Evolutionary conservation across 2,329 filamentous ascomycete species (phyloP), one percentile per base, ranked within the genome.

Genomic region (Microdochium paspali): DNA sequence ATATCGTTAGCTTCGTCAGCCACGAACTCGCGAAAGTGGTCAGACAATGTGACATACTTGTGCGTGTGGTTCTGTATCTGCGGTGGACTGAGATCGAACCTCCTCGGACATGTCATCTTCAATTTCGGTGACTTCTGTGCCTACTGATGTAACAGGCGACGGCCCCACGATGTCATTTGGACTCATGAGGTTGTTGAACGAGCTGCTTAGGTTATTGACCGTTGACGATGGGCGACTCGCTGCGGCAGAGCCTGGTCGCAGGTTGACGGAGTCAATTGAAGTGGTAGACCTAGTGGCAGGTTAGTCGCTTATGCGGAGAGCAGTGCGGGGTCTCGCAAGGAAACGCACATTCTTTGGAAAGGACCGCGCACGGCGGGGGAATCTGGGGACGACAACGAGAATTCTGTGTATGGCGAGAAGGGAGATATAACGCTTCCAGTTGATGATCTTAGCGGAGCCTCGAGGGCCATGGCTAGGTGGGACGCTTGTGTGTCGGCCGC

Each of bases 111-210:
- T 76, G 53, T 90, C 85, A 53, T 91, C 87, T 52, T 93, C 88
- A 47, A 93, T 90, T 61, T 93, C 88, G 10, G 88, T 91, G 32
- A 79, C 83, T 58, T 85, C 85, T 23, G 88, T 93, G 50, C 87
- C 86, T 61, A 87, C 90, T 32, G 88, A 93, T 45, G 89, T 90
- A 23, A 91, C 87, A 7, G 88, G 87, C 18, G 87, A 91, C 10
- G 87, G 87, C 35, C 88, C 87, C 46, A 90, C 84, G 54, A 84
- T 78, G 56, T 85, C 82, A 60, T 76, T 83, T 51, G 84, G 74
- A 66, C 80, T 76, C 64, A 79, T 67, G 28, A 80, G 56, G 61
- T 78, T 65, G 35, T 40, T 18, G 35, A 40, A 40, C 3, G 35
- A 40, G 35, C 35, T 40, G 35, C 18, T 20, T 20, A 12, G 13